Evolutionary conservation across 352 stramenopile species (phyloP).

Genomic region (Globisporangium carolinianum): DNA sequence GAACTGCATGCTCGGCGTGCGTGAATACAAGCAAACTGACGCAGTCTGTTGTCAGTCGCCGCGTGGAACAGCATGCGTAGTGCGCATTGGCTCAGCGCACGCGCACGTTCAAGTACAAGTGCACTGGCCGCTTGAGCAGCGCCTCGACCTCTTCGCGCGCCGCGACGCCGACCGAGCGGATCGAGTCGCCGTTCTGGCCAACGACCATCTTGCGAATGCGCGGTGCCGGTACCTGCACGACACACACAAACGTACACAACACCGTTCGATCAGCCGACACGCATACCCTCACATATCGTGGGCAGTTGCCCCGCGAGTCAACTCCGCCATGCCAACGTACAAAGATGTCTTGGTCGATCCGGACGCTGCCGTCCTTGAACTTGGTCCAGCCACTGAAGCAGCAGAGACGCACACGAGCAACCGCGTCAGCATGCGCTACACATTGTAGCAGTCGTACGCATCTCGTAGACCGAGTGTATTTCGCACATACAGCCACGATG

Average conservation of each 20-base stretch:
- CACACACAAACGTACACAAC: not conserved
- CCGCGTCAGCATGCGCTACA: not conserved
- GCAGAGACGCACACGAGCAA: not conserved
- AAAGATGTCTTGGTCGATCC: slow-evolving; percentile 86
- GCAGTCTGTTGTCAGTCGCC: no score
- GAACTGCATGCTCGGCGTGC: no score
- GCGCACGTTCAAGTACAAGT: slow-evolving; percentile 83
- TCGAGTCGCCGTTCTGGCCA: slow-evolving; percentile 69
- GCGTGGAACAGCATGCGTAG: not conserved
- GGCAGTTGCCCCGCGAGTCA: no score
- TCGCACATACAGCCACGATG: not conserved
- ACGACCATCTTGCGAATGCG: slow-evolving; percentile 78
- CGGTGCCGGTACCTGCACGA: slow-evolving; percentile 50
- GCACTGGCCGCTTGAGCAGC: slow-evolving; percentile 60
- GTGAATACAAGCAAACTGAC: no score
- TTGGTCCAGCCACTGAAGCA: slow-evolving; percentile 64
- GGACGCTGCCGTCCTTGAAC: slow-evolving; percentile 80
- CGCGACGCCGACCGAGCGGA: slow-evolving; percentile 63
- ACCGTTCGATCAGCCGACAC: no score
- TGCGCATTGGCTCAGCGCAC: slow-evolving; percentile 27
- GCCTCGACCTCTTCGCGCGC: slow-evolving; percentile 71
- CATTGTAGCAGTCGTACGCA: no score
- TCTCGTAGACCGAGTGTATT: no score
- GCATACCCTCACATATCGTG: no score
- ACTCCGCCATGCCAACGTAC: slow-evolving; percentile 29